Conservation (phyloP, 768 basidiomycete genomes). For the Mycena latifolia region DNA sequence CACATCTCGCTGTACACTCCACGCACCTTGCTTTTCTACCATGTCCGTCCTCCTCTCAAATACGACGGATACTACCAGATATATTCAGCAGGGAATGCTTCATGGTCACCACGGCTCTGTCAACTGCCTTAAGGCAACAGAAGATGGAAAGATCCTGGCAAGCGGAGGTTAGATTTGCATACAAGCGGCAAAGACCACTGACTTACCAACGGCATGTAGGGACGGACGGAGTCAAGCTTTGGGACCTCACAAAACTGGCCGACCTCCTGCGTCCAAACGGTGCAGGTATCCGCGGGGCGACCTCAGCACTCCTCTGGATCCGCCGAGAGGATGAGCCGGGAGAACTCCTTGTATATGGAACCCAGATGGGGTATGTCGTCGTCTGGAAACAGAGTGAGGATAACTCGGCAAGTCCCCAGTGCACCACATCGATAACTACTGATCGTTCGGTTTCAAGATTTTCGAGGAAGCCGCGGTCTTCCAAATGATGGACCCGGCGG, state of each 20-base stretch:
- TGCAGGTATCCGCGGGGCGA: slow-evolving; percentile 3
- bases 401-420: background rate
- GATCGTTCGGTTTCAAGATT: background rate
- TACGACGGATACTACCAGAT: background rate
- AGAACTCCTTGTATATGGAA: background rate
- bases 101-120: slow-evolving; percentile 2
- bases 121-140: slow-evolving; percentile 1
- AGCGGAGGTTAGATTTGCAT: slow-evolving; percentile 17
- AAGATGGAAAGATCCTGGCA: slow-evolving; percentile 14
- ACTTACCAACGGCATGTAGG: background rate
- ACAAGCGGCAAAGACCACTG: background rate
- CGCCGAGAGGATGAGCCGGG: slow-evolving; percentile 11
- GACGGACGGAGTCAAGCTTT: slow-evolving; percentile 10
- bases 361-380: background rate
- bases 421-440: background rate
- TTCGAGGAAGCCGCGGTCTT: slow-evolving; percentile 29
- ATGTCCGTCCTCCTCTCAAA: no score
- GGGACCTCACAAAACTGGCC: background rate
- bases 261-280: background rate
- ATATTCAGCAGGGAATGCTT: background rate
- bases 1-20: no score
- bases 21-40: no score
- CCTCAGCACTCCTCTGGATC: slow-evolving; percentile 6
- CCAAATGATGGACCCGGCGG: slow-evolving; percentile 18
- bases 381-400: background rate